A percentile compares a stretch with the other conserved stretches of the same genome.
Conservation (phyloP, 208 protist species). For the Polymyxa betae region DNA sequence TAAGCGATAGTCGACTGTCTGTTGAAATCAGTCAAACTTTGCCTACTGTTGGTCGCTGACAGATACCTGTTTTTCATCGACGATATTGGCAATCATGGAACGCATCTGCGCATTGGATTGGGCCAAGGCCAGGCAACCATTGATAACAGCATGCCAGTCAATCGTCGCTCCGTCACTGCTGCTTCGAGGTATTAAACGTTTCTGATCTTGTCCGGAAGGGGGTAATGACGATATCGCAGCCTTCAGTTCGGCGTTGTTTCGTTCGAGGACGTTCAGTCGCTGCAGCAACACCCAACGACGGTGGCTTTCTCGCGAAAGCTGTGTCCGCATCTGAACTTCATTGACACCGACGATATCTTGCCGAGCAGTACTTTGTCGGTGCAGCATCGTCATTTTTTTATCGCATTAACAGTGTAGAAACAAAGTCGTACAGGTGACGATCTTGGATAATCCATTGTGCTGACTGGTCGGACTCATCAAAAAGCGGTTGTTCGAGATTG, state of each 20-base stretch:
- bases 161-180: not conserved
- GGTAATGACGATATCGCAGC: not conserved
- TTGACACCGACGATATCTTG: not conserved
- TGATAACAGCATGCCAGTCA: not conserved
- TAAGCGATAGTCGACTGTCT: too few relatives aligned
- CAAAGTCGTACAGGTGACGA: too few relatives aligned
- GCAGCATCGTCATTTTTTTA: too few relatives aligned
- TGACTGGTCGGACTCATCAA: too few relatives aligned
- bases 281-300: conserved; percentile 3
- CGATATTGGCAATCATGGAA: not conserved
- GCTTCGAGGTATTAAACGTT: not conserved
- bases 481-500: too few relatives aligned
- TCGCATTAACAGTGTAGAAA: too few relatives aligned
- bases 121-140: not conserved
- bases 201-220: not conserved
- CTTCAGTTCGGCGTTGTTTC: not conserved
- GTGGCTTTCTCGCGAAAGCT: not conserved
- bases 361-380: too few relatives aligned
- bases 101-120: not conserved
- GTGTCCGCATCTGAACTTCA: not conserved
- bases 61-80: conserved; percentile 1
- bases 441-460: too few relatives aligned
- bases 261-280: conserved; percentile 22
- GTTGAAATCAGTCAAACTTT: too few relatives aligned
- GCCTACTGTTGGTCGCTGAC: too few relatives aligned